phyloP scores from a whole-genome alignment of 257 asterid species.

The Striga asiatica region DNA sequence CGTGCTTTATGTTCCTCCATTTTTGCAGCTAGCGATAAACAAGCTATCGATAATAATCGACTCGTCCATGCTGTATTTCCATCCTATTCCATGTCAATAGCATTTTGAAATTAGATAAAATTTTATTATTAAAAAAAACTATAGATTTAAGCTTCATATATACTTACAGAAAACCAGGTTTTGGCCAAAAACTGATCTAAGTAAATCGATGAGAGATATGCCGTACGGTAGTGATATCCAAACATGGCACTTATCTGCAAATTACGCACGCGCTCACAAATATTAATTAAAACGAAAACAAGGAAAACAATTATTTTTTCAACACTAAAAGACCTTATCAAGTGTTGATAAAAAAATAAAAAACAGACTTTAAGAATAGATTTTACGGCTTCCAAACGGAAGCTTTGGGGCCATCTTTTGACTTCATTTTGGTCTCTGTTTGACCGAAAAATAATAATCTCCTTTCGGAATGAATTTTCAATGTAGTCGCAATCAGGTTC shows the following conservation, averaged over 20 bases:
- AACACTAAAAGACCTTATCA: too few species aligned
- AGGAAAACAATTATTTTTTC: too few species aligned
- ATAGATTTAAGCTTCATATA: too few species aligned
- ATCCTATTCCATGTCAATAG: slow-evolving; percentile 15
- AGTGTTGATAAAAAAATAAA: background rate
- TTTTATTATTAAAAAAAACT: background rate
- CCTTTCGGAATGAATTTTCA: slow-evolving; percentile 17
- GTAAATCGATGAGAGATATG: slow-evolving; percentile 30
- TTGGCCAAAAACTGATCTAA: slow-evolving; percentile 31
- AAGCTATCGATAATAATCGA: slow-evolving; percentile 21
- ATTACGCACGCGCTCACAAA: background rate
- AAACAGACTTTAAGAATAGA: slow-evolving; percentile 37
- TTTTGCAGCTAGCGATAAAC: slow-evolving; percentile 35
- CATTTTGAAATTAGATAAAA: too few species aligned
- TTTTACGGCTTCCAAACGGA: slow-evolving; percentile 29
- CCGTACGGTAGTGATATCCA: slow-evolving; percentile 33
- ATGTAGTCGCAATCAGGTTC: slow-evolving; percentile 24
- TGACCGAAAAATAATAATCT: slow-evolving; percentile 5
- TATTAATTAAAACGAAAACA: background rate
- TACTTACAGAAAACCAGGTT: slow-evolving; percentile 24
- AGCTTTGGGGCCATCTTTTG: slow-evolving; percentile 15
- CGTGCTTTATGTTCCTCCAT: slow-evolving; percentile 20
- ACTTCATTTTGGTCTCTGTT: too few species aligned
- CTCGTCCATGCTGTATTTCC: slow-evolving; percentile 9
- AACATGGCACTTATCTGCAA: slow-evolving; percentile 28